phyloP scores from a whole-genome alignment of 768 basidiomycete species.

The Strobilomyces dryophilus region DNA sequence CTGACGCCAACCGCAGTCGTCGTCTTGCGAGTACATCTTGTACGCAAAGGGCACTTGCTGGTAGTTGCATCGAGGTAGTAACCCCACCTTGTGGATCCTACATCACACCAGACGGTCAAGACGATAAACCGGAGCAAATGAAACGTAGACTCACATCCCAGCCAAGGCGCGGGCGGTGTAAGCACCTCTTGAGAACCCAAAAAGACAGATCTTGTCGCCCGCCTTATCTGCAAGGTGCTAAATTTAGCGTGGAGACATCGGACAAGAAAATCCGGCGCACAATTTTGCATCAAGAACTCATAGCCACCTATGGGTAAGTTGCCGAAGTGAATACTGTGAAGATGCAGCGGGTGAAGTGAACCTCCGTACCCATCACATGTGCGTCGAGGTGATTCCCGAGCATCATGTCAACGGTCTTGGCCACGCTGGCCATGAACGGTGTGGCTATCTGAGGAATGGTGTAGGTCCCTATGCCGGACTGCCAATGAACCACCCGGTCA shows the following conservation, averaged over 20 bases:
- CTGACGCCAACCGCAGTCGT: constrained; percentile 57
- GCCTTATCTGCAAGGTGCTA: constrained; percentile 46
- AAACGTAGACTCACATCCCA: constrained; percentile 50
- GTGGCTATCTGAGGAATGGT: constrained; percentile 60
- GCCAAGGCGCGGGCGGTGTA: constrained; percentile 68
- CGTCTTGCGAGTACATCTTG: constrained; percentile 59
- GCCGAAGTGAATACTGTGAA: not conserved
- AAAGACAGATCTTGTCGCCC: constrained; percentile 74
- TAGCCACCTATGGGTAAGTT: constrained; percentile 61
- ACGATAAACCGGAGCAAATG: constrained; percentile 40
- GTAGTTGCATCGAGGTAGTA: constrained; percentile 65
- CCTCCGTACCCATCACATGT: constrained; percentile 60
- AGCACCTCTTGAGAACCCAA: constrained; percentile 81
- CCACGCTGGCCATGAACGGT: constrained; percentile 50
- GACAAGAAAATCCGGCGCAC: constrained; percentile 37
- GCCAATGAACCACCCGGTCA: not conserved
- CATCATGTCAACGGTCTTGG: constrained; percentile 56
- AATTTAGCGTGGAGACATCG: no score
- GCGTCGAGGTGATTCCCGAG: constrained; percentile 59
- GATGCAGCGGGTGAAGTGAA: no score
- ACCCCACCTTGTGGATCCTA: constrained; percentile 67
- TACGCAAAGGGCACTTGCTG: constrained; percentile 76
- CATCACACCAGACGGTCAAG: not conserved
- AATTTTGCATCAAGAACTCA: constrained; percentile 77
- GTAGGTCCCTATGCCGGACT: constrained; percentile 67